These are phyloP conservation scores for Ophiostoma fasciatum DNA, from an alignment of 2,329 filamentous ascomycete species.

Conservation along the genomic window DNA sequence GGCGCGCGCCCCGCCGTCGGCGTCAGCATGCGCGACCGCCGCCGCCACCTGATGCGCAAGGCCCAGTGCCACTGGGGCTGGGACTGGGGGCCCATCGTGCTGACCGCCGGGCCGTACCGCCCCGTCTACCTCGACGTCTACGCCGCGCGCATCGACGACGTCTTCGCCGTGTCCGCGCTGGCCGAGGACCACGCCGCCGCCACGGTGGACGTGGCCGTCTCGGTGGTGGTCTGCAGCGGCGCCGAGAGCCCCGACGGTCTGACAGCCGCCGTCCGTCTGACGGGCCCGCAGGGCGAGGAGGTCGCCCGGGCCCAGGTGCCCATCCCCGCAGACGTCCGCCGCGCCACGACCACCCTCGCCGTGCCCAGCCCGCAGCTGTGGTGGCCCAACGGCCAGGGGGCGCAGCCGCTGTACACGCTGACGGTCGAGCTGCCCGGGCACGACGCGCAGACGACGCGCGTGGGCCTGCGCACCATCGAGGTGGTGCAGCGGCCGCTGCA, in stretches of 20 bases:
- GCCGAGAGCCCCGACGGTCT: neutral
- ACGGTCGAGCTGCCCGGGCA: too few species aligned
- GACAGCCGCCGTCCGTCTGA: neutral
- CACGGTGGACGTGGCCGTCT: neutral
- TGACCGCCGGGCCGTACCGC: constrained; percentile 52
- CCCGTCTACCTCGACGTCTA: constrained; percentile 52
- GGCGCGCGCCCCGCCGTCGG: constrained; percentile 5
- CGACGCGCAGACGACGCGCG: neutral
- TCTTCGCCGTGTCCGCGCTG: neutral
- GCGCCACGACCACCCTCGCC: neutral
- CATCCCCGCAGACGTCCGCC: too few species aligned
- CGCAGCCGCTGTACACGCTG: constrained; percentile 5
- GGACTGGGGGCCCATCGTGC: constrained; percentile 53
- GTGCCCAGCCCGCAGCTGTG: constrained; percentile 5
- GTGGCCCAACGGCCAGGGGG: constrained; percentile 6
- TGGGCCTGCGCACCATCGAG: constrained; percentile 4
- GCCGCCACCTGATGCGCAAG: constrained; percentile 6
- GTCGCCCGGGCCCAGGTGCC: too few species aligned
- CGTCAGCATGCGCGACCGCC: constrained; percentile 4
- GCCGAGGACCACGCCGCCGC: neutral
- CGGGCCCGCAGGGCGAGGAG: too few species aligned
- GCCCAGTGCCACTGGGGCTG: constrained; percentile 51
- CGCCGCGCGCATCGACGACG: constrained; percentile 32
- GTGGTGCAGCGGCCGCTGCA: constrained; percentile 4
- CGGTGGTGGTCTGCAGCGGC: neutral